Conservation (phyloP, 75 land plant genomes). For the Adiantum capillusveneris region DNA sequence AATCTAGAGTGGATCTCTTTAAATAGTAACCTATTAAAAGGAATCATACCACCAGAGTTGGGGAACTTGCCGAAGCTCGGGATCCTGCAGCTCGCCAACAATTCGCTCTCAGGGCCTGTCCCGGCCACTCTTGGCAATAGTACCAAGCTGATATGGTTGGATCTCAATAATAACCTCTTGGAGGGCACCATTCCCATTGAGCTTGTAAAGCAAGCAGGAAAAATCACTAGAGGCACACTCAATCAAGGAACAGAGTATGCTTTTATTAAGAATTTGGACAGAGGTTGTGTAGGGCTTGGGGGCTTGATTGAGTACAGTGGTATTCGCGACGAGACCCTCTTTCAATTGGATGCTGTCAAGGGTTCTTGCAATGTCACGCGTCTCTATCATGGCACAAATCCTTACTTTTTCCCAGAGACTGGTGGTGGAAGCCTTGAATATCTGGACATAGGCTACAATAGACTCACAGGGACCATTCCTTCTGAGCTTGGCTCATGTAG, state of each 20-base stretch:
- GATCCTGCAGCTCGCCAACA: slow-evolving; percentile 72
- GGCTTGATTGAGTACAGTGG: slow-evolving; percentile 60
- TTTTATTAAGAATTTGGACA: slow-evolving; percentile 48
- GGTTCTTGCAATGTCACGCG: slow-evolving; percentile 60
- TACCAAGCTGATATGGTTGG: slow-evolving; percentile 64
- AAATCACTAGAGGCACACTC: slow-evolving; percentile 35
- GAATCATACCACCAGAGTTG: slow-evolving; percentile 54
- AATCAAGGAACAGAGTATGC: slow-evolving; percentile 39
- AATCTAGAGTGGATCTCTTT: slow-evolving; percentile 66
- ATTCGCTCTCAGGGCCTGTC: slow-evolving; percentile 64
- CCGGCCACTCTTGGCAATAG: slow-evolving; percentile 74
- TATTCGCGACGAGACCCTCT: slow-evolving; percentile 37
- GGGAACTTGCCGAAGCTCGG: slow-evolving; percentile 44
- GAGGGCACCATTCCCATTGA: slow-evolving; percentile 55
- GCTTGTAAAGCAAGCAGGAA: slow-evolving; percentile 55
- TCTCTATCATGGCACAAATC: slow-evolving; percentile 45
- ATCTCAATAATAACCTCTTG: slow-evolving; percentile 62
- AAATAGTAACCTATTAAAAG: slow-evolving; percentile 51
- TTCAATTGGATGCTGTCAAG: slow-evolving; percentile 28
- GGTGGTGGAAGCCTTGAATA: slow-evolving; percentile 58
- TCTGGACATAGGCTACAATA: slow-evolving; percentile 63
- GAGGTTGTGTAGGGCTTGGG: slow-evolving; percentile 53
- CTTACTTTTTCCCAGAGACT: slow-evolving; percentile 31
- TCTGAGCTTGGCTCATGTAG: slow-evolving; percentile 49
- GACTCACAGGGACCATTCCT: slow-evolving; percentile 57